Evolutionary conservation across 805 yeast species (phyloP).

Genomic region (Myxozyma monticola): DNA sequence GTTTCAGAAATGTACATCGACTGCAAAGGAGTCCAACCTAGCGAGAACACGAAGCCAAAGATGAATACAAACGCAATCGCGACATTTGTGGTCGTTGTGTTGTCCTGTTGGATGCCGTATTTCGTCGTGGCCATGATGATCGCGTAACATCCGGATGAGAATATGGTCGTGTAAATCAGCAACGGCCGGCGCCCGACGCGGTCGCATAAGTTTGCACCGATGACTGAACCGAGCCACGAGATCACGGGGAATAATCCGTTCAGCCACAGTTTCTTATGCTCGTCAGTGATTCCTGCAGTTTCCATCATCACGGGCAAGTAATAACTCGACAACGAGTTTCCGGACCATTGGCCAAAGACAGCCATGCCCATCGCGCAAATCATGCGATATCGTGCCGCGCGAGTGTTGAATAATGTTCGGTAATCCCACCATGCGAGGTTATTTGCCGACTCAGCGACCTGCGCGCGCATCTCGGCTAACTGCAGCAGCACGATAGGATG

Average conservation of each 20-base stretch:
- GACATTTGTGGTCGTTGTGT: neutral
- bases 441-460: conserved; percentile 1
- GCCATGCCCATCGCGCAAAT: conserved; percentile 41
- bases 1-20: conserved; percentile 34
- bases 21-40: conserved; percentile 26
- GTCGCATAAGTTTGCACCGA: conserved; percentile 15
- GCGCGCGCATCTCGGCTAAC: conserved; percentile 19
- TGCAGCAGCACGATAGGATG: conserved; percentile 22
- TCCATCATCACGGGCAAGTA: conserved; percentile 51
- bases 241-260: conserved; percentile 54
- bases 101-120: conserved; percentile 48
- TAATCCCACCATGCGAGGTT: conserved; percentile 33
- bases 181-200: conserved; percentile 9
- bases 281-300: conserved; percentile 56
- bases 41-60: conserved; percentile 7
- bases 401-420: conserved; percentile 30
- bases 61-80: conserved; percentile 19
- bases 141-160: conserved; percentile 40
- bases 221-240: conserved; percentile 31
- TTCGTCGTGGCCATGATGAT: conserved; percentile 47
- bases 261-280: conserved; percentile 48
- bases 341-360: conserved; percentile 44
- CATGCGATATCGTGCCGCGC: conserved; percentile 47
- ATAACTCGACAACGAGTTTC: conserved; percentile 46
- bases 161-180: conserved; percentile 38